Base-by-base conservation (phyloP, 441 rosid species). In the Euphorbia schlechtendalii region DNA sequence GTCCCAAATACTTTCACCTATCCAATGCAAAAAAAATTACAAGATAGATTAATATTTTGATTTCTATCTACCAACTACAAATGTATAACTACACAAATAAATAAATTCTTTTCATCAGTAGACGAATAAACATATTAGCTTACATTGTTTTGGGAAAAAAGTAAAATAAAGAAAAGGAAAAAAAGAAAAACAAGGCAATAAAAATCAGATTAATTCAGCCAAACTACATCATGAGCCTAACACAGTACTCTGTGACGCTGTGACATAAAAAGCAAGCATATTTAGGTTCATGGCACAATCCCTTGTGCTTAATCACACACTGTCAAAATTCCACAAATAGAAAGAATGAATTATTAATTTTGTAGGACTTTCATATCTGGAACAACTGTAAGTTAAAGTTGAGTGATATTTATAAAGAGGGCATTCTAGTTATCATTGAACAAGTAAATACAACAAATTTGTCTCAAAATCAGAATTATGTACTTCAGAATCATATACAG, bases 1-100 rank as follows among this genome's bases (percentile, higher is more conserved):
- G 86, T 82, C 59, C 86, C 94, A 65, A 94, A 94, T 46, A 80
- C 83, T 77, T 83, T 94, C 74, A 94, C 92, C 99, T 94, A 79
- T 24, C 72, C 30, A 59, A 67, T 41, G 71, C 61, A 32, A 61
- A 32, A 20, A 13, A 56, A 58, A n/a, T 30, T 56, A 56, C 18
- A 46, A 56, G 17, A 20, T 43, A 52, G 45, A 30, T 41, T 21
- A 20, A 11, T 48, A 9, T 46, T 28, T 18, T 2, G 24, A 13
- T 40, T 48, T 49, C 3, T 3, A 38, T 43, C 27, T 51, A 18
- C 3, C 8, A 63, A 63, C 15, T 20, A 46, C 8, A 63, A 51
- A 65, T 45, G 49, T 17, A 38, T 3, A 55, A 57, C n/a, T n/a
- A n/a, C n/a, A 34, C 17, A 32, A 3, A 13, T 9, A 43, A 11